Evolutionary conservation across 179 eudicot genomes (phyloP), one percentile per base, ranked within the genome.

Genomic region (Silene coronaria): DNA sequence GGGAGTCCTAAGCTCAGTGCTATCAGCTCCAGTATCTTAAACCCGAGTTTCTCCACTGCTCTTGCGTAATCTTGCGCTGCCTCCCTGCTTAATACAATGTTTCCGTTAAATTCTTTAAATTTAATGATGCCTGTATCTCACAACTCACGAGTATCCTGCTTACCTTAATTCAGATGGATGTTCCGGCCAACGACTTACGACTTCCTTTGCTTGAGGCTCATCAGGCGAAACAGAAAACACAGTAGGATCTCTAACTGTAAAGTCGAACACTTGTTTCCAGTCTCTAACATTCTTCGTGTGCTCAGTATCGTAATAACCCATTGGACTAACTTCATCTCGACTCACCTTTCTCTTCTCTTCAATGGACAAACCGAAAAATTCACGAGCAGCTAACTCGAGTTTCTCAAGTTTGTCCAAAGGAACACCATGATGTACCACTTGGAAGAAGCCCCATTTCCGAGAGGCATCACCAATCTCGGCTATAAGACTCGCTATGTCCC

Each of bases 391-490:
- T 1, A 51, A 9, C 28, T 88, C 87, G 2, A 80, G n/a, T 26
- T 72, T 76, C 45, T 83, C 74, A 5, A 83, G 82, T 59, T 65
- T 79, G 63, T 72, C 72, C 55, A 74, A 3, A 8, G 89, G 80
- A 38, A 88, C 86, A 0, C 91, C 87, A 16, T 88, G 91, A 77
- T 88, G 78, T 80, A 86, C 76, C 67, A 88, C 91, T 67, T 86
- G 89, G 72, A 88, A 88, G 80, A 88, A 88, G 0, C 91, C 91
- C 89, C 91, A 88, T 17, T 79, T 76, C 75, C 76, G 23, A 69
- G 88, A 82, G 0, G 91, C 89, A 1, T 84, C 75, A 2, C 85
- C 80, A 2, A 88, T 84, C 77, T 84, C 61, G 9, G 84, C 79
- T 14, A 82, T 75, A 14, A 83, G 79, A 34, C 53, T 34, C 8